phyloP scores from a whole-genome alignment of 1,284 basidiomycete genomes.

The Heterobasidion occidentale region DNA sequence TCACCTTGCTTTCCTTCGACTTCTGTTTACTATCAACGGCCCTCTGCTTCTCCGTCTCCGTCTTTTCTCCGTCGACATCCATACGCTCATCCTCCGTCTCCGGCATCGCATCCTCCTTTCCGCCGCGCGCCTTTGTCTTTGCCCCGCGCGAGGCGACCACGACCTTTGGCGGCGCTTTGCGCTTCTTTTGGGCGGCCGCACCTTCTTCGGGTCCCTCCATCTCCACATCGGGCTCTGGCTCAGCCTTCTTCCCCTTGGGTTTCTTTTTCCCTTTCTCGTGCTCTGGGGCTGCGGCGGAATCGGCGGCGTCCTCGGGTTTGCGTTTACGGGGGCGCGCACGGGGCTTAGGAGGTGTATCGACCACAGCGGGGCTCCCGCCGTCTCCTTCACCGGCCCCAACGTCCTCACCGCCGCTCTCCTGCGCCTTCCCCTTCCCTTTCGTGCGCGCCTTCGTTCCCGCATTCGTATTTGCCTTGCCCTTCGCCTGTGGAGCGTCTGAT shows the following conservation, averaged over 20 bases:
- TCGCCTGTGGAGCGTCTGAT: conserved; percentile 8
- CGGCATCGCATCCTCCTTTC: conserved; percentile 1
- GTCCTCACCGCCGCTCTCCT: not conserved
- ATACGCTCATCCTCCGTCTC: conserved; percentile 11
- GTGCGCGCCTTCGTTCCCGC: not conserved
- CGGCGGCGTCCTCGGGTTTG: no score
- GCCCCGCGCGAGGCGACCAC: conserved; percentile 10
- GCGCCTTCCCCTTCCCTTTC: conserved; percentile 12
- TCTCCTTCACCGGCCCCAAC: conserved; percentile 1
- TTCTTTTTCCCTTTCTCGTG: no score
- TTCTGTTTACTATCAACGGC: no score
- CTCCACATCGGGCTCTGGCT: not conserved
- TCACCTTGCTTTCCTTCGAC: no score
- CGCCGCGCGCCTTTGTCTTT: conserved; percentile 4
- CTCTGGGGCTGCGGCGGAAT: no score
- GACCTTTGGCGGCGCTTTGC: conserved; percentile 14
- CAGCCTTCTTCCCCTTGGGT: not conserved
- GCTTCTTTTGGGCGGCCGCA: conserved; percentile 12
- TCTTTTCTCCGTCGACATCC: conserved; percentile 14
- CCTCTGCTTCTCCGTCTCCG: conserved; percentile 15
- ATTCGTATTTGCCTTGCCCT: conserved; percentile 8
- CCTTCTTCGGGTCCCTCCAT: not conserved
- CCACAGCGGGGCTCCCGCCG: not conserved
- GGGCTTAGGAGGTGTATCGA: conserved; percentile 12
- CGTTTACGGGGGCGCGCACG: conserved; percentile 13